Evolutionary conservation across 306 rosid genomes (phyloP).

Genomic region (Aeschynomene evenia): DNA sequence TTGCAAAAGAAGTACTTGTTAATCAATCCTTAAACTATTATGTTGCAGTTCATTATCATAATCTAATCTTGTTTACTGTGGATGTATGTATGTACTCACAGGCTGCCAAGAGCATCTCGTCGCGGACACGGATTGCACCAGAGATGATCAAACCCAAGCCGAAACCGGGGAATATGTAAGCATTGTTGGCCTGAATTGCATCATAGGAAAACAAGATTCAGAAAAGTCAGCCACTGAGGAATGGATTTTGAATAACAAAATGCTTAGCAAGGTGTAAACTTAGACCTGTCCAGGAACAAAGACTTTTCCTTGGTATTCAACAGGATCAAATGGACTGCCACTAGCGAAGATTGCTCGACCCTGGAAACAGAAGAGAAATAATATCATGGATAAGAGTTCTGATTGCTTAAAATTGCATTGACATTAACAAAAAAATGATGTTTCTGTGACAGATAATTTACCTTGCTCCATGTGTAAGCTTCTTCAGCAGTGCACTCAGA

Average conservation of each 20-base stretch:
- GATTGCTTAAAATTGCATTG: not conserved
- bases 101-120: slow-evolving; percentile 97
- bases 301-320: slow-evolving; percentile 62
- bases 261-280: not conserved
- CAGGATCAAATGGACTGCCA: slow-evolving; percentile 93
- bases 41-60: not conserved
- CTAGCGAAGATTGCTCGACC: slow-evolving; percentile 89
- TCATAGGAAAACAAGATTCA: not conserved
- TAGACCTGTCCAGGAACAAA: slow-evolving; percentile 92
- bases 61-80: slow-evolving; percentile 5
- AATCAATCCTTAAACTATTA: not conserved
- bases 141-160: slow-evolving; percentile 96
- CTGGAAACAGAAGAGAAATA: slow-evolving; percentile 40
- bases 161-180: slow-evolving; percentile 94
- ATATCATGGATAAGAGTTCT: not conserved
- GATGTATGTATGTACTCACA: slow-evolving; percentile 58
- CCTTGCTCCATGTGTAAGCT: slow-evolving; percentile 98
- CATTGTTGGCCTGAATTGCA: slow-evolving; percentile 84
- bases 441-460: slow-evolving; percentile 23
- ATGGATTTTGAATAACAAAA: slow-evolving; percentile 22
- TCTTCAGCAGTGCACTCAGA: slow-evolving; percentile 98
- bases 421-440: not conserved
- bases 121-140: slow-evolving; percentile 88
- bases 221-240: slow-evolving; percentile 31
- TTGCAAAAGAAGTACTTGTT: slow-evolving; percentile 18